A percentile compares a stretch with the other conserved stretches of the same genome.
These are phyloP conservation scores for Triangularia setosa DNA, from an alignment of 2,329 filamentous ascomycete species.

Conservation along the genomic window DNA sequence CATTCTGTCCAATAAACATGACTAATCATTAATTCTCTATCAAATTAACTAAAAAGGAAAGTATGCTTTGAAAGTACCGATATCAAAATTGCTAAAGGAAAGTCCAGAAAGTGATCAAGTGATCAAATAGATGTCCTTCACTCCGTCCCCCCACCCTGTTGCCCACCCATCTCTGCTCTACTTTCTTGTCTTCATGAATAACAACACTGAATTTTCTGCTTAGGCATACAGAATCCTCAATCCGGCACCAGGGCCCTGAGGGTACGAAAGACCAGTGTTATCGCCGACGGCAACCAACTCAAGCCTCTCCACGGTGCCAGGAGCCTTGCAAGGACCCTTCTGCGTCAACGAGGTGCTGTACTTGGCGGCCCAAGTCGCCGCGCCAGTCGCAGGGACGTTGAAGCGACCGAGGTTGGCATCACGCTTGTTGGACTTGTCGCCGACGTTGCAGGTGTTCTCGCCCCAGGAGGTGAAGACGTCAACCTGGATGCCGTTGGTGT, in stretches of 20 bases:
- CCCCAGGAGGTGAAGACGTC: conserved; percentile 14
- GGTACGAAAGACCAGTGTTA: conserved; percentile 1
- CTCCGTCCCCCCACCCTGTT: background rate
- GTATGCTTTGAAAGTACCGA: background rate
- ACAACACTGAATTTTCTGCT: background rate
- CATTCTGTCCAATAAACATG: background rate
- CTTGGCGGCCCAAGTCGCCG: conserved; percentile 6
- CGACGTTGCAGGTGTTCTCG: background rate
- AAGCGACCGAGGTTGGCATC: conserved; percentile 13
- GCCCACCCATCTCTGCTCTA: background rate
- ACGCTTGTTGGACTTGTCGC: conserved; percentile 7
- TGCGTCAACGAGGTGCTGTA: conserved; percentile 8
- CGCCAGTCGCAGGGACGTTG: conserved; percentile 2
- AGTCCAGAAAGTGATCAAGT: background rate
- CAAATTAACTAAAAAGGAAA: background rate
- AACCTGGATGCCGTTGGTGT: conserved; percentile 5
- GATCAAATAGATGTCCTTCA: background rate
- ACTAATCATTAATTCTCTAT: background rate
- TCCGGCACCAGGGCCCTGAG: conserved; percentile 8
- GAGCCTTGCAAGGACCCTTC: conserved; percentile 8
- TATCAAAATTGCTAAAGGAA: background rate
- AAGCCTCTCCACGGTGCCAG: conserved; percentile 10
- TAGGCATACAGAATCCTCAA: conserved; percentile 13
- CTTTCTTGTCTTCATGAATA: background rate
- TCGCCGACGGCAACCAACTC: conserved; percentile 14